Base-by-base conservation (phyloP, 305 asterid genomes). In the Andrographis paniculata region DNA sequence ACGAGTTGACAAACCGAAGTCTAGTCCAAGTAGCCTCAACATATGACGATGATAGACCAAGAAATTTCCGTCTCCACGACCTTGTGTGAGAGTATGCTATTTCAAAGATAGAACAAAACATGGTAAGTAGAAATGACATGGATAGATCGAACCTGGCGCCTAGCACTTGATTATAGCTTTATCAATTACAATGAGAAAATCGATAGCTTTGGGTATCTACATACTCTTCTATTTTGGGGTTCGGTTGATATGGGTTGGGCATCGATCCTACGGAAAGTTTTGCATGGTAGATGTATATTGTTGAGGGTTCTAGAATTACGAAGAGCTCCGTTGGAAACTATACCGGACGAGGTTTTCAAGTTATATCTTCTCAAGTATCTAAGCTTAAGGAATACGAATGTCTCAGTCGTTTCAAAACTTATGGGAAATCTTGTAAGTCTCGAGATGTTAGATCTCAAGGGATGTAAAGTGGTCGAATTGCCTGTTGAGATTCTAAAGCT, bases 1-100 rank as follows among this genome's bases (percentile, higher is more conserved):
- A 48, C 30, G 66, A 53, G 35, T 69, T 68, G 20, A 8, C 20
- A 37, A 52, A 58, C 35, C 53, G 70, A 63, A 68, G 60, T 50
- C 44, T 67, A 28, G 33, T 67, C 40, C 60, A 48, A 17, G 43
- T 52, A 14, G 50, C 33, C 7, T 16, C 23, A 13, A 27, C 9
- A 27, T 27, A 4, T 27, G 4, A 4, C 9, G 42, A 67, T 6
- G 57, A 51, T 5, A 53, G 39, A 17, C n/a, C 57, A 17, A 24
- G 41, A 10, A 37, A 4, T 4, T 42, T 51, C 21, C 52, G 62
- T n/a, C 22, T 62, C 4, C 74, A 67, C 14, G 69, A 67, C 45
- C 43, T 62, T 8, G 17, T 61, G 9, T 54, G 42, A 0, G 59
- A 50, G 55, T 42, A 35, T 5, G 31, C 56, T 9, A 27, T 66